phyloP scores from a whole-genome alignment of 768 basidiomycete genomes.

The Omphalotus guepiniiformis region DNA sequence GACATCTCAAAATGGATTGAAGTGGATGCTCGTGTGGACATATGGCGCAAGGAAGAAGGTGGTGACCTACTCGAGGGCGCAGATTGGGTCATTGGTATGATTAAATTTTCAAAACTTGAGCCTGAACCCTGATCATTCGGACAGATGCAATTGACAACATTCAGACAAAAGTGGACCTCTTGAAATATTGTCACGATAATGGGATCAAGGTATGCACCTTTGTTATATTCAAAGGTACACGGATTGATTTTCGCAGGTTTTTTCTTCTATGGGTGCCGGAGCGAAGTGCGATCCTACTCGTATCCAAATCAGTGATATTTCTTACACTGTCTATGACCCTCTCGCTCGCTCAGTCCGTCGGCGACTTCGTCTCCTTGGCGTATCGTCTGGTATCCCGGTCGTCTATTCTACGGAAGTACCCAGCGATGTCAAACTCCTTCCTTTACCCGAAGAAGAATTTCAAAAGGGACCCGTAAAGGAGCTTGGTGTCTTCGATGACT shows the following conservation, averaged over 20 bases:
- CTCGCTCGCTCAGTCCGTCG: slow-evolving; percentile 88
- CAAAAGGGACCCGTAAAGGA: slow-evolving; percentile 86
- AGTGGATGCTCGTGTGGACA: slow-evolving; percentile 76
- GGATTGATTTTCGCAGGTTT: slow-evolving; percentile 69
- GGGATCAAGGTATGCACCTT: slow-evolving; percentile 60
- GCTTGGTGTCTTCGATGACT: slow-evolving; percentile 86
- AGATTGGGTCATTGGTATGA: slow-evolving; percentile 90
- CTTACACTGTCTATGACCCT: slow-evolving; percentile 88
- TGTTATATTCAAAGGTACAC: slow-evolving; percentile 5
- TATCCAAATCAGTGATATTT: slow-evolving; percentile 94
- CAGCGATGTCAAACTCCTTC: slow-evolving; percentile 81
- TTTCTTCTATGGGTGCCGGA: slow-evolving; percentile 96
- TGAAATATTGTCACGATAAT: slow-evolving; percentile 81
- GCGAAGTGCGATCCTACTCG: slow-evolving; percentile 94
- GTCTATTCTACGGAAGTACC: slow-evolving; percentile 97
- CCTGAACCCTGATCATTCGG: background rate
- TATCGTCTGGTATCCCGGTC: slow-evolving; percentile 70
- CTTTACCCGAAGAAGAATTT: slow-evolving; percentile 90
- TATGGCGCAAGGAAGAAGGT: slow-evolving; percentile 86
- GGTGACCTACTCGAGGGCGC: slow-evolving; percentile 70
- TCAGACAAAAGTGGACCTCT: slow-evolving; percentile 89
- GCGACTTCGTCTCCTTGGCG: slow-evolving; percentile 61
- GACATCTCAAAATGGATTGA: slow-evolving; percentile 82
- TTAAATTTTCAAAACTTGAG: background rate
- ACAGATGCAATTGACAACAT: slow-evolving; percentile 97